Base-by-base conservation (phyloP, 768 basidiomycete species). In the Aureoboletus auriporus region DNA sequence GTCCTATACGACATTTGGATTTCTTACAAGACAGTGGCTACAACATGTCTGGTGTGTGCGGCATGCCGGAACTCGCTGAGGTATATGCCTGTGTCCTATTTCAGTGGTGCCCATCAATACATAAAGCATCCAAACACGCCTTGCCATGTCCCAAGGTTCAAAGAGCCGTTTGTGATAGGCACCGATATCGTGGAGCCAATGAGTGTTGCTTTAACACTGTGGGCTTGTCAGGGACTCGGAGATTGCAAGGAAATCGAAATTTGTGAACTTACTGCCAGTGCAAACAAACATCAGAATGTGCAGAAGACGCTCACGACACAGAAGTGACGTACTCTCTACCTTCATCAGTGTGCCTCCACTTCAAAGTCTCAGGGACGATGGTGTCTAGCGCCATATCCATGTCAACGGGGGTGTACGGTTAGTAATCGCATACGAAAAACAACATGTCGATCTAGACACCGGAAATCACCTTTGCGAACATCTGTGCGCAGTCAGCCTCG, bases 341-440 rank as follows among this genome's bases (percentile, higher is more conserved):
- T 73, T 97, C 93, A 62, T 93, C 91, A 1, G 83, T 89, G 65
- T 96, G 93, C 34, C 72, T 71, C 92, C 93, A 95, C 44, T 79
- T 68, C 12, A 94, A 71, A 12, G 63, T 75, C 63, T 96, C 93
- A 1, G 93, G 93, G 1, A 97, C 91, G 50, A 96, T 82, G 28
- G 69, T 76, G 68, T 96, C 93, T 16, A 96, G 71, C 5, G 90
- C 89, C 90, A 94, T 95, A 59, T 90, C 84, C 93, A 96, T 94
- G 62, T 96, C 93, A 89, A 51, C 50, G 26, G 36, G 33, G 23
- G 12, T 33, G 12, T 14, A 31, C 68, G 67, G 66, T 64, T 63
- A 71, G 42, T 70, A 61, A 39, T 73, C 67, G 57, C 66, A 37
- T 13, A 4, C 44, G 39, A 33, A 29, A n/a, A 23, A n/a, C 46